Evolutionary conservation across 768 basidiomycete genomes (phyloP).

Genomic region (Hydnum rufescens): DNA sequence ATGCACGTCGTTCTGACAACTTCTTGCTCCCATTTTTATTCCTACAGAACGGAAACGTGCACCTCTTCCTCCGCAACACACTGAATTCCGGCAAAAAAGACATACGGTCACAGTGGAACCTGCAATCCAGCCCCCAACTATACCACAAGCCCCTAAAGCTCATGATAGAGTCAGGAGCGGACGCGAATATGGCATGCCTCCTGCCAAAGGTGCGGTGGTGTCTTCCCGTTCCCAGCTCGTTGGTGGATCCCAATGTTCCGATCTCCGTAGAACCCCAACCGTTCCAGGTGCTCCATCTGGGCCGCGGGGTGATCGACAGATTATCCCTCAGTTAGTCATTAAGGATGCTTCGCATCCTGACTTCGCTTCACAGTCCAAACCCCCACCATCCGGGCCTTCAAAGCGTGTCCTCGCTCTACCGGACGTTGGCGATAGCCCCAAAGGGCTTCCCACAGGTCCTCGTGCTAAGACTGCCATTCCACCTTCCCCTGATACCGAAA

Average conservation of each 20-base stretch:
- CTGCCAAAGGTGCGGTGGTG: not conserved
- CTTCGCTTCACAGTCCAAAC: not conserved
- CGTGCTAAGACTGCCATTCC: not conserved
- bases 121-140: not conserved
- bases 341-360: not conserved
- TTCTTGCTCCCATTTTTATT: no score
- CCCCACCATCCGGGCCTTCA: not conserved
- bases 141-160: not conserved
- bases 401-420: not conserved
- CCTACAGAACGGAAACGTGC: not conserved
- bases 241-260: not conserved
- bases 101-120: not conserved
- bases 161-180: no score
- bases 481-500: not conserved
- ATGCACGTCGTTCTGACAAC: no score
- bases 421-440: not conserved
- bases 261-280: not conserved
- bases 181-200: not conserved
- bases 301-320: not conserved
- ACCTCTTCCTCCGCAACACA: not conserved
- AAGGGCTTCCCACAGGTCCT: not conserved
- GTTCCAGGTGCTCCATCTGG: not conserved
- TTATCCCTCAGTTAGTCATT: not conserved
- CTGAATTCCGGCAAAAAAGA: not conserved
- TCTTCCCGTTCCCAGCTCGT: not conserved